Base-by-base conservation (phyloP, 768 basidiomycete genomes). In the Trametes maxima region DNA sequence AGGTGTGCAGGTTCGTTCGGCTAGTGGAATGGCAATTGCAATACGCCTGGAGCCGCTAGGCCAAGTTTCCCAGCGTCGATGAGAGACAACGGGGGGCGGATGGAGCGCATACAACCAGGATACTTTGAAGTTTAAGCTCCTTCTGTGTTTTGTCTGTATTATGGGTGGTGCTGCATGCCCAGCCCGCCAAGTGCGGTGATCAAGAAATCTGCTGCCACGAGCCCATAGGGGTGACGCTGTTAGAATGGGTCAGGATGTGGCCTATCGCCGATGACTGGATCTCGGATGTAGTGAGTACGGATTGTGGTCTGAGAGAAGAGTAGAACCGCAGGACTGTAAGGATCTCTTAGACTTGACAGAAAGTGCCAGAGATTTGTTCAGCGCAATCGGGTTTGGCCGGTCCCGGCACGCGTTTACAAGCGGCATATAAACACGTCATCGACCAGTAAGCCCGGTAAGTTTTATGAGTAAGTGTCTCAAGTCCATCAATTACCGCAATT, bases 361-460 rank as follows among this genome's bases (percentile, higher is more conserved):
- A 33, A 33, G 28, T 33, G 28, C 28, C 28, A 33, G 28, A 33
- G 28, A 33, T 8, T 3, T 33, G 28, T 33, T 33, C 8, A 33
- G 8, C 28, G n/a, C 33, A n/a, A 19, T 33, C 45, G 45, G 45
- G 24, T 11, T 24, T 46, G 24, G 21, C 45, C 22, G 10, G 21
- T 13, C 5, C 16, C 19, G 33, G 3, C 5, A 13, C 10, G 4
- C 7, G 47, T 28, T 49, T 17, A 49, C 14, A n/a, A 45, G 10
- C 12, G 22, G 12, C 24, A 14, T 42, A 39, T 42, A 35, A 33
- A 58, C 57, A 58, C 57, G 57, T 58, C 57, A 58, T 50, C 47
- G 40, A n/a, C 28, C 16, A 49, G 28, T 21, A 35, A 49, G 5
- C 13, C 2, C 16, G 6, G 49, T 36, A 39, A 52, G 11, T 21